Evolutionary conservation across 371 early-diverging fungal genomes (phyloP), one percentile per base, ranked within the genome.

Genomic region (Mucor irregularis): DNA sequence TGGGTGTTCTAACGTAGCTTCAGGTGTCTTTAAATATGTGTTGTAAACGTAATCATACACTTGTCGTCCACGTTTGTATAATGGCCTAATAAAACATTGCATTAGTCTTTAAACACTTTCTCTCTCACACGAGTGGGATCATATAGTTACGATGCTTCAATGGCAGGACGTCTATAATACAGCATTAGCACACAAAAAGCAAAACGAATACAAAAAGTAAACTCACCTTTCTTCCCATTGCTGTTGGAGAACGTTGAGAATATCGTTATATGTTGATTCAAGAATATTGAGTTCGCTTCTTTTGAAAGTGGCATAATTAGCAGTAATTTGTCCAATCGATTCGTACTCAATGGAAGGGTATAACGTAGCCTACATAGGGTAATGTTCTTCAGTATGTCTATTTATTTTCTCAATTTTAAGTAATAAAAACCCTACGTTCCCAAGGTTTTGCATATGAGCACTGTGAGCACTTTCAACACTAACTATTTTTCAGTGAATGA

Each of bases 321-420:
- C 16, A 37, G 24, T 16, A 4, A 42, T 13, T 1, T 21, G 38
- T 37, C 33, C 38, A 17, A 62, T 16, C 19, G 43, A 24, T 25
- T 50, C 26, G 19, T 50, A 34, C 14, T 34, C 17, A 35, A 66
- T 62, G 26, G 62, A 58, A 58, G 67, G 58, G 53, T 66, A 66
- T 49, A 66, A 29, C 14, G 51, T 51, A 11, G 50, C 47, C 59
- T 58, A 54, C 22, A 21, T 25, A 35, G 26, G 25, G 13, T n/a
- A 34, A 5, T 11, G 16, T 28, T 28, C 19, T 54, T 6, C 22
- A 21, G 0, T 42, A 3, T n/a, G 26, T 3, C 6, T 10, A 13
- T 43, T 46, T 48, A 34, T 42, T 6, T 49, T 52, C 10, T 53
- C 22, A 22, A n/a, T n/a, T n/a, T n/a, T n/a, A n/a, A n/a, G n/a